Base-by-base conservation (phyloP, 23 red algal genomes). In the Cyanidium caldarium region DNA sequence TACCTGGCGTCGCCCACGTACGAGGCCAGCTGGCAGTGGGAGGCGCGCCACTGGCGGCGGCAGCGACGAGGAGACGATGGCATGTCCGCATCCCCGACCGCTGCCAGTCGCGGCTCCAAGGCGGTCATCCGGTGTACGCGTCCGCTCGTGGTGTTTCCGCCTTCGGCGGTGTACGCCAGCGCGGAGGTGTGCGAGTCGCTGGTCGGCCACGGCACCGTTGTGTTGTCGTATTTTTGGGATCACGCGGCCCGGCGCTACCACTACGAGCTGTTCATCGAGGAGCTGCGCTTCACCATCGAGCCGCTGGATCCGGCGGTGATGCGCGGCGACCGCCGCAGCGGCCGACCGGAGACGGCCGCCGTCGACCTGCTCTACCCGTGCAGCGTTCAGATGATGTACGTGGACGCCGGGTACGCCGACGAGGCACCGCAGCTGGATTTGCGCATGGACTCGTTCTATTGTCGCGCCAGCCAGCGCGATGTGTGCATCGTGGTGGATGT, bases 361-460 rank as follows among this genome's bases (percentile, higher is more conserved):
- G 51, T 61, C 3, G 51, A 61, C n/a, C 51, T 61, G 10, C n/a
- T 61, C 51, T 61, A 61, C 23, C 51, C 51, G 23, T 61, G 51
- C 23, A 28, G n/a, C 13, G 31, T 61, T 21, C 51, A 28, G 51
- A 12, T 61, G 13, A 61, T 61, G 51, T 61, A 61, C 51, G 21
- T 61, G n/a, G 51, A 61, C 31, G 31, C 51, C 10, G 51, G 51
- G 19, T 16, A 61, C 21, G n/a, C 51, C 10, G 51, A 61, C 7
- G 31, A 10, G 5, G n/a, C 51, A 12, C 51, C 10, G 7, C 51
- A 61, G 23, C 31, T 61, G n/a, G 51, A 61, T 25, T 5, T 61
- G 7, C 31, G n/a, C n/a, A 28, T 25, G 10, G 13, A 16, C 10
- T 14, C 21, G 51, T 61, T 61, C n/a, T 28, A 28, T 7, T 10